These are phyloP conservation scores for Penicillium rolfsii DNA, from an alignment of 2,329 filamentous ascomycete genomes.

Conservation along the genomic window DNA sequence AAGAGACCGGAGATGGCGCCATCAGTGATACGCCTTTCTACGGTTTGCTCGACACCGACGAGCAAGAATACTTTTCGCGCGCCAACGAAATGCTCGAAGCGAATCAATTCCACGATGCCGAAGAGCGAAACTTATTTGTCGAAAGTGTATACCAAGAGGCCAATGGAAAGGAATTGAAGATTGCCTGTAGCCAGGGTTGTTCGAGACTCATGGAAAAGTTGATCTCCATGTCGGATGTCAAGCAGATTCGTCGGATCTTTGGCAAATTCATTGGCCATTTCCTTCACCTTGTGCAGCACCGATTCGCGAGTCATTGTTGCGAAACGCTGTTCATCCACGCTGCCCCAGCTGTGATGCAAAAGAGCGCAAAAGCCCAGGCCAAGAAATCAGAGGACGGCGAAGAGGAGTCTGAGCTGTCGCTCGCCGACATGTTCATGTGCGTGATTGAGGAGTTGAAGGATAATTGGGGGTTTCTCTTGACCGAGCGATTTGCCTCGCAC, in stretches of 20 bases:
- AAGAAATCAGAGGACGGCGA: slow-evolving; percentile 49
- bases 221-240: slow-evolving; percentile 76
- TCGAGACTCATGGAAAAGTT: slow-evolving; percentile 90
- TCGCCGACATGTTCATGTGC: slow-evolving; percentile 83
- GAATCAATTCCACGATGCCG: slow-evolving; percentile 79
- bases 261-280: slow-evolving; percentile 85
- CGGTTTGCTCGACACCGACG: slow-evolving; percentile 86
- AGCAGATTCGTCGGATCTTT: slow-evolving; percentile 86
- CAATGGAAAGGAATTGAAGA: slow-evolving; percentile 89
- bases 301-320: slow-evolving; percentile 96
- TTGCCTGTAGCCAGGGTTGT: slow-evolving; percentile 93
- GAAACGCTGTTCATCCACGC: slow-evolving; percentile 87
- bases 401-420: slow-evolving; percentile 59
- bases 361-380: slow-evolving; percentile 59
- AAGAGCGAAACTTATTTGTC: slow-evolving; percentile 73
- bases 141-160: slow-evolving; percentile 86
- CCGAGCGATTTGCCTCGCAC: slow-evolving; percentile 88
- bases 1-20: slow-evolving; percentile 23
- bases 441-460: slow-evolving; percentile 87
- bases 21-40: slow-evolving; percentile 75
- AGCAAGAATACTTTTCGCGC: slow-evolving; percentile 92
- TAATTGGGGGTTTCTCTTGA: slow-evolving; percentile 79
- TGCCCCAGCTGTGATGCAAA: slow-evolving; percentile 75
- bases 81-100: slow-evolving; percentile 88
- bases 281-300: slow-evolving; percentile 85